Evolutionary conservation across 345 rosid genomes (phyloP), one percentile per base, ranked within the genome.

Genomic region (Zanthoxylum bungeanum): DNA sequence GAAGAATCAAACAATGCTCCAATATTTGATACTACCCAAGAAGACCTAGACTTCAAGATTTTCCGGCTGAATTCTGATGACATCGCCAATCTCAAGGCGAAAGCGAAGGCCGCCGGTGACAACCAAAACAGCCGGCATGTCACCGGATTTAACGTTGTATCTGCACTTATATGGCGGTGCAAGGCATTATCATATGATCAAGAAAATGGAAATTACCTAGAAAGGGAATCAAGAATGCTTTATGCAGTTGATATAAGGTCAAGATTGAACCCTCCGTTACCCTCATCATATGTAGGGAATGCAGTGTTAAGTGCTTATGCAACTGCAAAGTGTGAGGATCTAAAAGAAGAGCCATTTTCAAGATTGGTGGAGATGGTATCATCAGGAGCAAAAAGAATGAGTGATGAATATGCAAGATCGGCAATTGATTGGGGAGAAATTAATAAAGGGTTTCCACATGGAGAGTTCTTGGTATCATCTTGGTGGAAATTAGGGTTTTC

Each of bases 401-500:
- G 78, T 0, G 82, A 86, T 33, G 89, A 91, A 69, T 93, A 89
- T 12, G 89, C 85, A 0, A 83, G 84, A 60, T 91, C 97, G 0
- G 87, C 67, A 0, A 88, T 93, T 27, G 98, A 91, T 24, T 93
- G 96, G 97, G 97, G 98, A 24, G 93, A 93, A 82, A 53, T 85
- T 0, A 31, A 88, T 76, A 80, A 77, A 64, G 98, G 97, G 47
- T 86, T 85, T 58, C 97, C 98, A 0, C 71, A 86, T 36, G 97
- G 98, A 6, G 96, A 93, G 73, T 73, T 87, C 53, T 73, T 91
- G 81, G 76, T 89, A 60, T 89, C 96, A 6, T 91, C 97, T 0
- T 93, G 98, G 97, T 89, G 98, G 96, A 88, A 75, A 71, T 80
- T 93, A 1, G 98, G 97, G 67, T 91, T 93, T 60, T 78, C 85